phyloP scores from a whole-genome alignment of 192 early-diverging fungal species.

The Haplosporangium gracile region DNA sequence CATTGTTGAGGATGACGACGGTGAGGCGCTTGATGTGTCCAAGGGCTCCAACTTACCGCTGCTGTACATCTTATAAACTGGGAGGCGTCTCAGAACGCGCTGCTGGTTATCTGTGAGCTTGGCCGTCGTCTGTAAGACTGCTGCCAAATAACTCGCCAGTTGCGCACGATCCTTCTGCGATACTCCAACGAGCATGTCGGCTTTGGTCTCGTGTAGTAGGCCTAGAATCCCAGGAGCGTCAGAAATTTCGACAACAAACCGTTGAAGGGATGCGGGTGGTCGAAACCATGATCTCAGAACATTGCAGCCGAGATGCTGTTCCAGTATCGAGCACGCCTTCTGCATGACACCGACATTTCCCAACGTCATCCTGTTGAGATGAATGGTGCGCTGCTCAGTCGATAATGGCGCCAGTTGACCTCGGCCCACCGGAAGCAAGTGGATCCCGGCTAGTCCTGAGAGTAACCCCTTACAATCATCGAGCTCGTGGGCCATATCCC shows the following conservation, averaged over 20 bases:
- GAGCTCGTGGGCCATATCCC: background rate
- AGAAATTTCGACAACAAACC: constrained; percentile 10
- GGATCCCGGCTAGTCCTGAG: background rate
- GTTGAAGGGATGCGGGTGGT: background rate
- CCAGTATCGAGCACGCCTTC: background rate
- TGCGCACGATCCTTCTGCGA: background rate
- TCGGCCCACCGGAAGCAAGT: constrained; percentile 14
- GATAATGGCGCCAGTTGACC: constrained; percentile 11
- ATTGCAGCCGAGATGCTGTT: constrained; percentile 8
- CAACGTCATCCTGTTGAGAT: background rate
- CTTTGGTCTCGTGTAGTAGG: background rate
- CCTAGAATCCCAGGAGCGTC: background rate
- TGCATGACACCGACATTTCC: background rate
- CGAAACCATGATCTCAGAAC: background rate
- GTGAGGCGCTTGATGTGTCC: no score
- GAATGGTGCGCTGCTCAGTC: background rate
- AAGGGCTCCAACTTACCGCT: background rate
- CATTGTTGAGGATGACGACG: background rate
- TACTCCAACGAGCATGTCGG: background rate
- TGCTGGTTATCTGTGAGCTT: background rate
- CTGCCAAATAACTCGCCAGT: background rate
- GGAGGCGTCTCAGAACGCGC: background rate
- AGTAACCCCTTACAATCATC: background rate
- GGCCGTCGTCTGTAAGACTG: background rate
- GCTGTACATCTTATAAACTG: constrained; percentile 14